A percentile compares a stretch with the other conserved stretches of the same genome.
Evolutionary conservation across 2,329 filamentous ascomycete species (phyloP).

Genomic region (Podosphaera leucotricha): DNA sequence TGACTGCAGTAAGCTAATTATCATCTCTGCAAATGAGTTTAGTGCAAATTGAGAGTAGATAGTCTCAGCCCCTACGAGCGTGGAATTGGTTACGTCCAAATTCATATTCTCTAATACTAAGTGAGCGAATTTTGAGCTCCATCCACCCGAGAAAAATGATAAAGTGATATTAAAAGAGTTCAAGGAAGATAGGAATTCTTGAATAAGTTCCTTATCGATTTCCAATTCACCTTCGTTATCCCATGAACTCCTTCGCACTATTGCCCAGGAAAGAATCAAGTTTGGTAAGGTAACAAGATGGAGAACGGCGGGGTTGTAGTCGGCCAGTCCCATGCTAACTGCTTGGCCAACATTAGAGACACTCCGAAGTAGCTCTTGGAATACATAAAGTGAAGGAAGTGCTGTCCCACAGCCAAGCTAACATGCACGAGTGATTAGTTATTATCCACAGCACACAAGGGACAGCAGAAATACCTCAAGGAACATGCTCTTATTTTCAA

Average conservation of each 20-base stretch:
- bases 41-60: conserved; percentile 61
- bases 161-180: conserved; percentile 26
- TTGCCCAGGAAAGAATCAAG: conserved; percentile 42
- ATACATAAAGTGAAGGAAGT: conserved; percentile 46
- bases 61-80: conserved; percentile 55
- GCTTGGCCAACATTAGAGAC: conserved; percentile 5
- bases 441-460: neutral
- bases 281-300: conserved; percentile 62
- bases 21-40: conserved; percentile 40
- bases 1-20: conserved; percentile 32
- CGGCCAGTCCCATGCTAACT: conserved; percentile 42
- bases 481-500: conserved; percentile 6
- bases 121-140: conserved; percentile 40
- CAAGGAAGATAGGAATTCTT: conserved; percentile 33
- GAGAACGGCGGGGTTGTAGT: conserved; percentile 61
- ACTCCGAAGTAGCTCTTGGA: conserved; percentile 23
- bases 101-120: conserved; percentile 21
- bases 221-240: conserved; percentile 15
- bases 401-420: conserved; percentile 62
- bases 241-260: conserved; percentile 7
- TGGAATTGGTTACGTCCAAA: conserved; percentile 8
- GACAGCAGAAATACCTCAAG: conserved; percentile 12
- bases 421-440: conserved; percentile 2
- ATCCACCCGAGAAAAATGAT: conserved; percentile 50
- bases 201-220: conserved; percentile 23